Evolutionary conservation across 768 basidiomycete genomes (phyloP), one percentile per base, ranked within the genome.

Genomic region (Tylopilus cervinicoccineus): DNA sequence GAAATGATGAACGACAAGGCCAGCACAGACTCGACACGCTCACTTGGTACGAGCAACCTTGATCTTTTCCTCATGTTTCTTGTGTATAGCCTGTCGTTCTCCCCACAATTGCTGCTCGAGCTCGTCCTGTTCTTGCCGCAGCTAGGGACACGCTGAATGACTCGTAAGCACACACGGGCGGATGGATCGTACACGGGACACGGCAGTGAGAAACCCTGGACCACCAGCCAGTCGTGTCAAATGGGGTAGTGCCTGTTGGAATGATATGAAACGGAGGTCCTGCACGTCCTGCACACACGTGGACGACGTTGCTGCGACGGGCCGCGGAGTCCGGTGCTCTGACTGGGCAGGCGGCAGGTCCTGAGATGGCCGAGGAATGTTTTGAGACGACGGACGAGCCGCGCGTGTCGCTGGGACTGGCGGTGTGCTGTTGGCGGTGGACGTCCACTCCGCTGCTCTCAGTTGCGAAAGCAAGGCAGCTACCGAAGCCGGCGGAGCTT

Each of bases 31-130:
- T 19, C 54, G 26, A 44, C 33, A 46, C 16, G 53, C 80, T 43
- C 57, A 86, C 86, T 83, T 88, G 22, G 77, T 83, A 52, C 71
- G 73, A 16, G 85, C 81, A 22, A 83, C 71, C 54, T 82, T 80
- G 52, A 88, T 76, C 66, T 81, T 89, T 37, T 84, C 80, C 53
- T 86, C 80, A 51, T 88, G 83, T 57, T 80, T 82, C 51, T 67
- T 70, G 45, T 79, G 75, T 48, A 93, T 80, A 6, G 71, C 71
- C 27, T 71, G 69, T 45, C 90, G 75, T 55, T 87, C 87, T 48
- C 79, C 73, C 81, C 79, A 89, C 29, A 91, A 65, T 49, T 74
- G 75, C 51, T 70, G 75, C 64, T 93, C 90, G 28, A 91, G 70
- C 20, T 73, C 71, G 47, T 81, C 72, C 68, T 93, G 90, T 41